phyloP scores from a whole-genome alignment of 768 basidiomycete species.

The Tylopilus vinaceipallidus region DNA sequence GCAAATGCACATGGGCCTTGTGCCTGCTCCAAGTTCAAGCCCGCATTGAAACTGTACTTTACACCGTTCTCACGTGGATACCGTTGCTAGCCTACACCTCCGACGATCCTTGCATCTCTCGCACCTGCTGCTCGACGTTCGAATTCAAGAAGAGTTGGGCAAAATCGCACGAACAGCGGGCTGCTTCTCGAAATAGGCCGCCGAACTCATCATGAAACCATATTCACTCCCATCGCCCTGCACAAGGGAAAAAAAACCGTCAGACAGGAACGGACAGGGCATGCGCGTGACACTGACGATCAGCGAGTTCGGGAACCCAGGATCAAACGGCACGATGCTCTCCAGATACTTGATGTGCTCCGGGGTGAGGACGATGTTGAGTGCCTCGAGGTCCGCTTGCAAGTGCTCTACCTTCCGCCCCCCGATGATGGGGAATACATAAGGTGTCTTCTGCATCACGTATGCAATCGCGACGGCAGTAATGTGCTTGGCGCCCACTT shows the following conservation, averaged over 20 bases:
- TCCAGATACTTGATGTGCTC: constrained; percentile 43
- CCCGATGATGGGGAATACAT: constrained; percentile 43
- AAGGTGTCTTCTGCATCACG: constrained; percentile 44
- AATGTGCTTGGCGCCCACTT: constrained; percentile 38
- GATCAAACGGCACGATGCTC: constrained; percentile 34
- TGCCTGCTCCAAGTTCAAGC: too few relatives aligned
- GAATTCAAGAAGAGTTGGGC: constrained; percentile 8
- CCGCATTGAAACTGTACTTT: too few relatives aligned
- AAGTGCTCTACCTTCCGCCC: constrained; percentile 46
- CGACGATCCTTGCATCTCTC: background rate
- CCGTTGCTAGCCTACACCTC: too few relatives aligned
- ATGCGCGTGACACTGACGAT: constrained; percentile 28
- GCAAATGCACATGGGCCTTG: too few relatives aligned
- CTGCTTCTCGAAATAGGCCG: constrained; percentile 24
- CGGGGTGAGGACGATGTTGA: constrained; percentile 37
- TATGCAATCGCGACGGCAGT: constrained; percentile 42
- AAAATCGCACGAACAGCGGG: constrained; percentile 9
- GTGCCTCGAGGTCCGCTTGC: constrained; percentile 40
- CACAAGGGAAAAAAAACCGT: background rate
- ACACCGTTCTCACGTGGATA: too few relatives aligned
- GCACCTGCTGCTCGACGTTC: too few relatives aligned
- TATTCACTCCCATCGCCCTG: constrained; percentile 30
- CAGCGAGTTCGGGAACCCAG: constrained; percentile 37
- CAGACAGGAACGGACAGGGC: background rate
- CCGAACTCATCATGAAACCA: constrained; percentile 10